phyloP scores from a whole-genome alignment of 2,329 filamentous ascomycete genomes.

The Venturia pyrina region DNA sequence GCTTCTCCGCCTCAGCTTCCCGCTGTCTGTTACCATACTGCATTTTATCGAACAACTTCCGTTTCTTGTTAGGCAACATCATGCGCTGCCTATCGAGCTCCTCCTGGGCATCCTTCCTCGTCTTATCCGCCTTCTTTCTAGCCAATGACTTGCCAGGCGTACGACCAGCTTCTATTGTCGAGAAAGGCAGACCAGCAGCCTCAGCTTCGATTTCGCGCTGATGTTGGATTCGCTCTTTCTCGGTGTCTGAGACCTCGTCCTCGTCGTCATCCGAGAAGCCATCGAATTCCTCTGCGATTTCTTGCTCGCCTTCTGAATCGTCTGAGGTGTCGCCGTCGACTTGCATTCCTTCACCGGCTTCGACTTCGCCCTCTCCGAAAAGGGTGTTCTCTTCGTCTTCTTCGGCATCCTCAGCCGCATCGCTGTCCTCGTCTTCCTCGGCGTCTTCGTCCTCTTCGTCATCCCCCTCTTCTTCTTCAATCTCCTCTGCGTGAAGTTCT shows the following conservation, averaged over 20 bases:
- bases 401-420: slow-evolving; percentile 41
- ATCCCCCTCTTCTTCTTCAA: slow-evolving; percentile 26
- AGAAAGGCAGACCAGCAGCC: slow-evolving; percentile 51
- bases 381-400: slow-evolving; percentile 19
- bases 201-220: slow-evolving; percentile 92
- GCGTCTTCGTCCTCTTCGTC: slow-evolving; percentile 26
- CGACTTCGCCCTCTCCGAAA: slow-evolving; percentile 27
- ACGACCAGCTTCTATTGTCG: slow-evolving; percentile 38
- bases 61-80: slow-evolving; percentile 97
- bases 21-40: slow-evolving; percentile 89
- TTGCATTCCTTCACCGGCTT: slow-evolving; percentile 41
- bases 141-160: slow-evolving; percentile 48
- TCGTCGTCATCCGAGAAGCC: slow-evolving; percentile 35
- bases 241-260: slow-evolving; percentile 42
- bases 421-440: slow-evolving; percentile 31
- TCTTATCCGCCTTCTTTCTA: slow-evolving; percentile 57
- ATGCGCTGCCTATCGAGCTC: slow-evolving; percentile 89
- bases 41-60: slow-evolving; percentile 97
- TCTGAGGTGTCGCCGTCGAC: slow-evolving; percentile 31
- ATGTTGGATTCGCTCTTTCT: slow-evolving; percentile 55
- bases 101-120: slow-evolving; percentile 60
- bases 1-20: slow-evolving; percentile 77
- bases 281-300: slow-evolving; percentile 32
- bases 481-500: slow-evolving; percentile 54
- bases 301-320: slow-evolving; percentile 36